Conservation (phyloP, 179 eudicot genomes). For the Drosera spatulata region DNA sequence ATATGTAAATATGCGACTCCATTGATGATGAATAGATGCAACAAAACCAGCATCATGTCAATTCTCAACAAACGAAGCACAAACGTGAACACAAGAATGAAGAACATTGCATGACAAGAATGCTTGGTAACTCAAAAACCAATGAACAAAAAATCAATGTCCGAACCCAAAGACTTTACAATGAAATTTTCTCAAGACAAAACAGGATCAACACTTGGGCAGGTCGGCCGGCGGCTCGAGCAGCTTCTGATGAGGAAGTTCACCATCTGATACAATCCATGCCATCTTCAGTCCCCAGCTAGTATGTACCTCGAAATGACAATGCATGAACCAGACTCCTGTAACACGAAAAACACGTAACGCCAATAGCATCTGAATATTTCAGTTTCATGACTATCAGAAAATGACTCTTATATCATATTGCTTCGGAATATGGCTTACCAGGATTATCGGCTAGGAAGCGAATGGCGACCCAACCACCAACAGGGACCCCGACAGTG, state of each 20-base stretch:
- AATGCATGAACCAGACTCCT: conserved; percentile 76
- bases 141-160: too few relatives aligned
- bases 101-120: too few relatives aligned
- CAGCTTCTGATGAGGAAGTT: conserved; percentile 44
- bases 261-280: conserved; percentile 52
- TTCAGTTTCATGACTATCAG: neutral
- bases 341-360: neutral
- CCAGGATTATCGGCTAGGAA: conserved; percentile 63
- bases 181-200: too few relatives aligned
- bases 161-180: too few relatives aligned
- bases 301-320: conserved; percentile 61
- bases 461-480: conserved; percentile 65
- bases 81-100: too few relatives aligned
- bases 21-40: too few relatives aligned
- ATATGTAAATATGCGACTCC: too few relatives aligned
- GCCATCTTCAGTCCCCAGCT: conserved; percentile 75
- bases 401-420: neutral
- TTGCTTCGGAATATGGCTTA: conserved; percentile 1
- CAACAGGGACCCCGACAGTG: conserved; percentile 52
- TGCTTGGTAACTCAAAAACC: too few relatives aligned
- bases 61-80: too few relatives aligned
- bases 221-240: conserved; percentile 60
- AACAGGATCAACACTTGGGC: conserved; percentile 34
- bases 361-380: too few relatives aligned
- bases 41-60: too few relatives aligned